Percentiles rank a stretch among this genome's conserved stretches.
phyloP scores from a whole-genome alignment of 139 green algal genomes.

The Monoraphidium neglectum region DNA sequence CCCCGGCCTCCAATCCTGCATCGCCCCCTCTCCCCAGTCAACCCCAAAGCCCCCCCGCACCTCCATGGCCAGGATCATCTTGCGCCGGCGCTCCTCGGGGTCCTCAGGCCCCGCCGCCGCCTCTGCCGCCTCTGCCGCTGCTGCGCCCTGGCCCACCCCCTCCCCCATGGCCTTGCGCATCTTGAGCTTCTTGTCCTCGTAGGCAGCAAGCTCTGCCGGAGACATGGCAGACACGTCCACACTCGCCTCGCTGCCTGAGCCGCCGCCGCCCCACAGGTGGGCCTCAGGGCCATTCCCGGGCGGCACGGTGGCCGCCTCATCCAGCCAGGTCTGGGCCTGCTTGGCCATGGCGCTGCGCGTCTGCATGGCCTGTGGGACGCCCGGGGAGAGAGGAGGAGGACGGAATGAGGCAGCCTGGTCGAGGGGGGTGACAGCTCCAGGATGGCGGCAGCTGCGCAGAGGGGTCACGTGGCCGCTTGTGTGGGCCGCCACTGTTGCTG shows the following conservation, averaged over 20 bases:
- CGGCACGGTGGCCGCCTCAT: constrained; percentile 62
- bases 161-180: constrained; percentile 57
- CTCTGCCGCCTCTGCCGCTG: too few species aligned
- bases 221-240: constrained; percentile 40
- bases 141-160: not conserved
- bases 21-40: not conserved
- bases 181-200: constrained; percentile 87
- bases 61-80: too few species aligned
- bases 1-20: too few species aligned
- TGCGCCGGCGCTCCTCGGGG: too few species aligned
- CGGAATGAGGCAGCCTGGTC: too few species aligned
- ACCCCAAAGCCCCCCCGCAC: not conserved
- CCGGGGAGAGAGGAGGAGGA: too few species aligned
- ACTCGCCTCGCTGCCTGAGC: not conserved
- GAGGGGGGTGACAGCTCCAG: too few species aligned
- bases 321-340: constrained; percentile 40
- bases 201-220: constrained; percentile 55
- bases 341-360: not conserved
- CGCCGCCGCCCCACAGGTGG: not conserved
- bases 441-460: too few species aligned
- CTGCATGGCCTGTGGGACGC: too few species aligned
- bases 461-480: too few species aligned
- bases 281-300: constrained; percentile 71
- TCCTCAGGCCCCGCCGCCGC: too few species aligned
- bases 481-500: too few species aligned